These are phyloP conservation scores for Kodamaea laetipori DNA, from an alignment of 805 yeast genomes.

Conservation along the genomic window DNA sequence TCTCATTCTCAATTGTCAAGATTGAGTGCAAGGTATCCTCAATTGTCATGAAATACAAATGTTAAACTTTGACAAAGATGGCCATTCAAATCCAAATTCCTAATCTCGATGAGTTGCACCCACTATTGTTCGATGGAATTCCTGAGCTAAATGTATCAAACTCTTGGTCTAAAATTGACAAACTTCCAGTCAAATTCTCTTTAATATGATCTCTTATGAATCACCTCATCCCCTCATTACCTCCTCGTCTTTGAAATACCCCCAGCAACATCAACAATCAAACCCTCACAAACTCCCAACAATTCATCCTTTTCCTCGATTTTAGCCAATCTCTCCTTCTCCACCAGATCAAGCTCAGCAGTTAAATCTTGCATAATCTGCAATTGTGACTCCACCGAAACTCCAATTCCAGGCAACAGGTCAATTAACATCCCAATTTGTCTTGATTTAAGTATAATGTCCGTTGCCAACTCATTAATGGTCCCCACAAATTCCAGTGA, in stretches of 20 bases:
- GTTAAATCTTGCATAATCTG: slow-evolving; percentile 62
- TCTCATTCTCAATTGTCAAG: no score
- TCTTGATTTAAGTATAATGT: slow-evolving; percentile 79
- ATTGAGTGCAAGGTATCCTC: no score
- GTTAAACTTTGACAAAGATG: no score
- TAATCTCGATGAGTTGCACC: no score
- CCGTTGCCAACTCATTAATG: slow-evolving; percentile 77
- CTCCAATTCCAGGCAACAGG: slow-evolving; percentile 91
- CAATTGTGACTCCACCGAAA: slow-evolving; percentile 73
- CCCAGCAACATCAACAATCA: slow-evolving; percentile 61
- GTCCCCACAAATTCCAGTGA: slow-evolving; percentile 39
- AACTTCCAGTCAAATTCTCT: no score
- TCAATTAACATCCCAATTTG: slow-evolving; percentile 86
- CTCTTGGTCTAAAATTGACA: no score
- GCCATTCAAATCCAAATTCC: no score
- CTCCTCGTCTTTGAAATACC: slow-evolving; percentile 51
- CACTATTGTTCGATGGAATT: no score
- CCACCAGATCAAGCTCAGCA: slow-evolving; percentile 59
- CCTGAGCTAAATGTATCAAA: no score
- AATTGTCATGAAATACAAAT: no score
- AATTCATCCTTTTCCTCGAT: slow-evolving; percentile 65
- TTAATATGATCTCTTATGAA: no score
- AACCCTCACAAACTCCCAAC: slow-evolving; percentile 59
- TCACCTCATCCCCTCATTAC: no score
- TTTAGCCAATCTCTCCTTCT: slow-evolving; percentile 56